Evolutionary conservation across 306 rosid species (phyloP), one percentile per base, ranked within the genome.

Genomic region (Mucuna pruriens): DNA sequence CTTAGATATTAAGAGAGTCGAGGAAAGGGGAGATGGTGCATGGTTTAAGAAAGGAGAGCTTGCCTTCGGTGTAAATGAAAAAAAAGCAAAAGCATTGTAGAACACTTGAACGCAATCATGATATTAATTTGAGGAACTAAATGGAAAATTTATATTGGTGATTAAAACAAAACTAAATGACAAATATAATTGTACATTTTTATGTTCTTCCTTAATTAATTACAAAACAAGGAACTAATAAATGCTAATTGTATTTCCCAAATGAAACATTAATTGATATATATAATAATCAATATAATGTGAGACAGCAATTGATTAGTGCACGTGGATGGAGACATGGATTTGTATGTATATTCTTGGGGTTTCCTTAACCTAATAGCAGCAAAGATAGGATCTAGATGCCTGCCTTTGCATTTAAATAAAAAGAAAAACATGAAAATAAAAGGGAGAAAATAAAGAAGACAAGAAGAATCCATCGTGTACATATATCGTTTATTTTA

Each of bases 401-500:
- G 55, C 66, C 80, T 51, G 55, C 66, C 80, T 82, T 80, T 83
- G 63, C 71, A 61, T 78, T 51, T 10, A 36, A 83, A 75, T 45
- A 38, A 74, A 78, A 77, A 60, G 6, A 73, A 71, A 71, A 57
- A 19, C 10, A 29, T 12, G 7, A 20, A 40, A 13, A 20, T 2
- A 33, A 33, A 34, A 52, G 31, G 31, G 9, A 22, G 7, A 51
- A 5, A 25, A 25, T 13, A n/a, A 65, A 33, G 11, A 48, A 40
- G 80, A 52, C 66, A 82, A 11, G 78, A 85, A 79, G 86, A 85
- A 82, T 70, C 75, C 55, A 57, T 58, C 5, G 62, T 83, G 69
- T 84, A 75, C 38, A 54, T 33, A 8, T 45, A 77, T 42, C 17
- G 58, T 65, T 36, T 71, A 70, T 84, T 74, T 76, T 64, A 71